Base-by-base conservation (phyloP, 2,329 filamentous ascomycete species). In the Alternaria sp. region DNA sequence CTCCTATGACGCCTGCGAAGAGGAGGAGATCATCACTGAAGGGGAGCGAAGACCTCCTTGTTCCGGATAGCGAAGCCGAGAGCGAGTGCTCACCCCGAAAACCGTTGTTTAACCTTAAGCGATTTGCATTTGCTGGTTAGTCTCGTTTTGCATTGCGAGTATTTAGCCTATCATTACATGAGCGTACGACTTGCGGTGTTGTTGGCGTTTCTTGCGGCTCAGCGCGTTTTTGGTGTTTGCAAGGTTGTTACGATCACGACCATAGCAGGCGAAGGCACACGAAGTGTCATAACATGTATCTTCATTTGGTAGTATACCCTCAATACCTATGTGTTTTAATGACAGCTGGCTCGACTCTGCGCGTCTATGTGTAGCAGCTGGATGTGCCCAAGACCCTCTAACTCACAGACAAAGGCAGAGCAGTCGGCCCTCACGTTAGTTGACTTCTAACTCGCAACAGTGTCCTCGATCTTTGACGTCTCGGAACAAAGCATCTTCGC, bases 11-110 rank as follows among this genome's bases (percentile, higher is more conserved):
- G 11, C 66, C 73, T 26, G 54, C 61, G 6, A 71, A 68, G 15
- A 65, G 70, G 26, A 62, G 69, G 40, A 61, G 67, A 26, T 69
- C 69, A 13, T 67, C 70, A 2, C 51, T 78, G 8, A 79, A 80
- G 62, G 83, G 83, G 12, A 85, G 83, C 62, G 83, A 85, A 65
- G 83, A 85, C 53, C 61, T 84, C 17, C 68, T 85, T 13, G 76
- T 84, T 0, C 82, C 81, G 0, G 79, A 83, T 46, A 85, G 83
- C 67, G 80, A 81, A 36, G 78, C 71, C 15, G 79, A 80, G 43
- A 77, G 75, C 25, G 75, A 79, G 2, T 75, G 74, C 46, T 78
- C 80, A 7, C 75, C 73, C 17, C 71, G 72, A 44, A 78, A 77
- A 56, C 74, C 75, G 3, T 62, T 75, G 62, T 70, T 83, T 19